Evolutionary conservation across 306 rosid genomes (phyloP), one percentile per base, ranked within the genome.

Genomic region (Cucurbita maxima): DNA sequence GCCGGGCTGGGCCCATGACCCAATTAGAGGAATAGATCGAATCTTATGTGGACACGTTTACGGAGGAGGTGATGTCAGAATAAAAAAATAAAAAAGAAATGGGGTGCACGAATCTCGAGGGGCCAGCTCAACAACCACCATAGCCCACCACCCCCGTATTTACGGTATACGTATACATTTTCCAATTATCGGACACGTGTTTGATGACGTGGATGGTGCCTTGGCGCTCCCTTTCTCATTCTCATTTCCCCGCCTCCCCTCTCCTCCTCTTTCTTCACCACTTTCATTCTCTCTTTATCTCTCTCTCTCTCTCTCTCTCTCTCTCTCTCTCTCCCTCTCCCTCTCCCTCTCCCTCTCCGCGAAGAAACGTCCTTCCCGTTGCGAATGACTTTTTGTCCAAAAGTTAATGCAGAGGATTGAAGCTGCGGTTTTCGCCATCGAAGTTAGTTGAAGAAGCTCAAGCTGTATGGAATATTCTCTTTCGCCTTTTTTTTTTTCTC

Each of bases 61-160:
- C 83, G 92, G 89, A 3, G 10, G 0, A 2, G 36, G 73, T 83
- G 68, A 75, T 19, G 22, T 40, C 47, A 40, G 82, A 86, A 87
- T 81, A 83, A 58, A 75, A 70, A 67, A 5, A 75, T 38, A 50
- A 10, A 83, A 77, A 83, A 81, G 30, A 50, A 51, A 83, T 61
- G 66, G 83, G 74, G 85, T 79, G 81, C 96, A 77, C 83, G 83
- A 87, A 80, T 82, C 52, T 40, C 84, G 76, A 83, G 44, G 83
- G 79, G 85, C 96, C 98, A 93, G 84, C 96, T 87, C 94, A 87
- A 81, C 89, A 78, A 87, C 82, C 79, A 84, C 86, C 85, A 78
- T 76, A 64, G 81, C 73, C 74, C 76, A 55, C 74, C 82, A 82
- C 73, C 74, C 58, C 71, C 79, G 86, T 92, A 85, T 82, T 79